phyloP scores from a whole-genome alignment of 2,329 filamentous ascomycete species.

The Blastomyces percursus region DNA sequence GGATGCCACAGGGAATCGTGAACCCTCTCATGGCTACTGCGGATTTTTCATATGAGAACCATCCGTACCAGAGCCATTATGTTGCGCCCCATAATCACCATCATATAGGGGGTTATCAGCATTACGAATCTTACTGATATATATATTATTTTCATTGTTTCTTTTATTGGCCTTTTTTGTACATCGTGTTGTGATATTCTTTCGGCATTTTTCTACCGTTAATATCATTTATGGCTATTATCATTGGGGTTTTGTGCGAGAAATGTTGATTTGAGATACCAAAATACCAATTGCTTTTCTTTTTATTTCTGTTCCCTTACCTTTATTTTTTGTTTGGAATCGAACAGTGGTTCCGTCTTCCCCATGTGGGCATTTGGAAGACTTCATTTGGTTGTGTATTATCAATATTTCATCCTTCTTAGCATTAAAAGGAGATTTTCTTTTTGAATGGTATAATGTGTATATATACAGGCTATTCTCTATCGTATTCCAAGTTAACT shows the following conservation, averaged over 20 bases:
- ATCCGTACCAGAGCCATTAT: slow-evolving; percentile 73
- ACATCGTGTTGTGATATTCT: not conserved
- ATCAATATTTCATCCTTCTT: not conserved
- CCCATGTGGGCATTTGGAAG: not conserved
- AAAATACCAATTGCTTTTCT: not conserved
- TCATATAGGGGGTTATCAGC: slow-evolving; percentile 15
- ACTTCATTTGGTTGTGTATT: not conserved
- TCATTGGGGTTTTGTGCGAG: not conserved
- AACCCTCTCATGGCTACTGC: slow-evolving; percentile 62
- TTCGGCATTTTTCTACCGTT: not conserved
- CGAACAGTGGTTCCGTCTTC: not conserved
- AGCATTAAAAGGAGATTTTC: not conserved
- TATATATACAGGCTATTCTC: not conserved
- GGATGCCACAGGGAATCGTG: slow-evolving; percentile 40
- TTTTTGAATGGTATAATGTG: not conserved
- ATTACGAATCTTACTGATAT: slow-evolving; percentile 15
- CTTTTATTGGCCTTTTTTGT: not conserved
- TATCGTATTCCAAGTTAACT: not conserved
- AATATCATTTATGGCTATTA: not conserved
- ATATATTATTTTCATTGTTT: slow-evolving; percentile 3
- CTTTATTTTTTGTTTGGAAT: not conserved
- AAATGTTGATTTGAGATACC: not conserved
- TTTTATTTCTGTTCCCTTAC: not conserved
- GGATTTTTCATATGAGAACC: slow-evolving; percentile 65
- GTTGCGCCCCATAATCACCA: slow-evolving; percentile 53